Base-by-base conservation (phyloP, 495 filamentous ascomycete genomes). In the Thozetella sp. region DNA sequence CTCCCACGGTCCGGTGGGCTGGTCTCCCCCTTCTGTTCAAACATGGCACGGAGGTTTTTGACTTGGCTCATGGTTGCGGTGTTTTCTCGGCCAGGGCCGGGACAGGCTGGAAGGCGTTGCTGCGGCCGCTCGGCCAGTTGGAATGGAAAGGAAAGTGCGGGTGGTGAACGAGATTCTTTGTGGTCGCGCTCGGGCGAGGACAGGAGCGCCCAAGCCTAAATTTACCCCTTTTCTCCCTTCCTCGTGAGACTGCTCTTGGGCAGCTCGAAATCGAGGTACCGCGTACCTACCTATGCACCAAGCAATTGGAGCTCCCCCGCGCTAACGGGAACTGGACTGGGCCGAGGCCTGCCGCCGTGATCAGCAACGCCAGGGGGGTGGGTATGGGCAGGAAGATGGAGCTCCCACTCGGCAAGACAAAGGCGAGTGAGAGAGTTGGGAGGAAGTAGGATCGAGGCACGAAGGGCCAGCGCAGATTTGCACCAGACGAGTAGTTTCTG, bases 31-130 rank as follows among this genome's bases (percentile, higher is more conserved):
- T 84, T 86, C 63, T 85, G 88, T 80, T 97, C 93, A 70, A 97
- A 97, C 81, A 91, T 92, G 65, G 93, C 93, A 57, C 92, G 85
- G 59, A 97, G 85, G 76, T 89, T 92, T 71, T 70, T 81, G 61
- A 81, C 80, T 58, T 71, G 72, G 61, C 77, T 80, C 79, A 80
- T 82, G 65, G 64, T 65, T 63, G 71, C 65, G 61, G 59, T 48
- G 43, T 23, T 55, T 46, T 20, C 55, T 22, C 17, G 48, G 60
- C 40, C 57, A 27, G 34, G 52, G 40, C 60, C 57, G 19, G 53
- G 27, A 22, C 56, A 20, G 12, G 45, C 9, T 11, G 55, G 55
- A 20, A 51, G 25, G 24, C 12, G 24, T 27, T 26, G 48, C 17
- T 10, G n/a, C 30, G n/a, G 43, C 6, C 20, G 12, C 43, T 48